These are phyloP conservation scores for Carex sylvatica DNA, from an alignment of 202 grass and related monocot genomes.

Conservation along the genomic window DNA sequence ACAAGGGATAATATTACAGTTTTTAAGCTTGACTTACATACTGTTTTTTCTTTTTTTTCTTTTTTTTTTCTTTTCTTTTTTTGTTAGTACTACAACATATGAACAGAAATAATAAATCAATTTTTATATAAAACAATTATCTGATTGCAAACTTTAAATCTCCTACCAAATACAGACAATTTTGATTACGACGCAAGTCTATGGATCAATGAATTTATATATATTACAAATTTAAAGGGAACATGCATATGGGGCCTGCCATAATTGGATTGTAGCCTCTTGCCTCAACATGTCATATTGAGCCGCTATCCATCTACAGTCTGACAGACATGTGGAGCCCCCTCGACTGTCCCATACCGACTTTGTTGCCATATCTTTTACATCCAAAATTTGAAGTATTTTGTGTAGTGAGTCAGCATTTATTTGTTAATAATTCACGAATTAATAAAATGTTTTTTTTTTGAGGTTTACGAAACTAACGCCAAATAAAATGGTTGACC, in stretches of 20 bases:
- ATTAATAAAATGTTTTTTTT: too few species aligned
- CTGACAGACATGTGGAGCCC: conserved; percentile 16
- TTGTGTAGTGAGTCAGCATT: not conserved
- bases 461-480: too few species aligned
- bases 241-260: conserved; percentile 16
- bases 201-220: not conserved
- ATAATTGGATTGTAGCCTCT: conserved; percentile 5
- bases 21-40: not conserved
- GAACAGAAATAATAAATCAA: not conserved
- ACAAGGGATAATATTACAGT: not conserved
- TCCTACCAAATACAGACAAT: not conserved
- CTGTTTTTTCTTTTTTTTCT: not conserved
- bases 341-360: not conserved
- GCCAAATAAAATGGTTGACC: too few species aligned
- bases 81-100: not conserved
- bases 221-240: not conserved
- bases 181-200: not conserved
- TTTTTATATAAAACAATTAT: not conserved
- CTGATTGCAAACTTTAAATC: not conserved
- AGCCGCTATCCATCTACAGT: not conserved
- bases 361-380: not conserved
- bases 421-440: too few species aligned
- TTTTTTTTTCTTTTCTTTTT: not conserved
- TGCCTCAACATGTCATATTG: conserved; percentile 24
- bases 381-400: not conserved